Conservation (phyloP, 2,329 filamentous ascomycete genomes). For the Parastagonospora nodorum region DNA sequence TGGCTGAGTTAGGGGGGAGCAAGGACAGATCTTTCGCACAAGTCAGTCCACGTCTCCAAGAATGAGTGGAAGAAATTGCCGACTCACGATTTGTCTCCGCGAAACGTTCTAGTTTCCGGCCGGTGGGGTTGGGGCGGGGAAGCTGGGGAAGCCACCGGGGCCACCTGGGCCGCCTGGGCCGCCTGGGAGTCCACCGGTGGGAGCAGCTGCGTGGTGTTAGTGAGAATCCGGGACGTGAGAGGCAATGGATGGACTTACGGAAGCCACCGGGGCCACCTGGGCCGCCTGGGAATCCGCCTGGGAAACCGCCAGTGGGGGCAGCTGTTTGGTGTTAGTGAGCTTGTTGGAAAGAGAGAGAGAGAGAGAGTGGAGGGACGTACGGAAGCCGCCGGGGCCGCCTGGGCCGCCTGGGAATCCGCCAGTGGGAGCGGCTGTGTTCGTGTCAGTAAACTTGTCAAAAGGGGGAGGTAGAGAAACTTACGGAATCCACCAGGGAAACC, state of each 20-base stretch:
- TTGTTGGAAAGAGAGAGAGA: neutral
- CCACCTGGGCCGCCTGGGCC: neutral
- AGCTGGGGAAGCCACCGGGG: neutral
- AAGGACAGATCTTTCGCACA: too few relatives aligned
- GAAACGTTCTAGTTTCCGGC: too few relatives aligned
- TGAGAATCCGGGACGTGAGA: too few relatives aligned
- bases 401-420: constrained; percentile 1
- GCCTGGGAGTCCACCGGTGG: neutral
- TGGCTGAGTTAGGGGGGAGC: too few relatives aligned
- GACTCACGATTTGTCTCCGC: too few relatives aligned
- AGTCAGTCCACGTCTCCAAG: too few relatives aligned
- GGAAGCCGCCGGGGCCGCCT: neutral
- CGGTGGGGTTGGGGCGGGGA: too few relatives aligned
- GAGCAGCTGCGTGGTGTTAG: neutral
- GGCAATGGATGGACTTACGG: neutral
- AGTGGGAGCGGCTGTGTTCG: neutral
- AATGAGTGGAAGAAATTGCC: too few relatives aligned
- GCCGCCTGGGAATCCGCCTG: neutral
- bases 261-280: neutral
- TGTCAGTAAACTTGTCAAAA: neutral
- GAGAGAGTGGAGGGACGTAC: neutral
- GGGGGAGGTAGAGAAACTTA: neutral
- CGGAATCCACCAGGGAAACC: neutral
- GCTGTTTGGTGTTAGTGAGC: neutral
- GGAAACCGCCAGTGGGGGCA: too few relatives aligned